Percentiles rank a stretch among this genome's conserved stretches.
Evolutionary conservation across 805 yeast genomes (phyloP).

Genomic region (Candida silvatica): DNA sequence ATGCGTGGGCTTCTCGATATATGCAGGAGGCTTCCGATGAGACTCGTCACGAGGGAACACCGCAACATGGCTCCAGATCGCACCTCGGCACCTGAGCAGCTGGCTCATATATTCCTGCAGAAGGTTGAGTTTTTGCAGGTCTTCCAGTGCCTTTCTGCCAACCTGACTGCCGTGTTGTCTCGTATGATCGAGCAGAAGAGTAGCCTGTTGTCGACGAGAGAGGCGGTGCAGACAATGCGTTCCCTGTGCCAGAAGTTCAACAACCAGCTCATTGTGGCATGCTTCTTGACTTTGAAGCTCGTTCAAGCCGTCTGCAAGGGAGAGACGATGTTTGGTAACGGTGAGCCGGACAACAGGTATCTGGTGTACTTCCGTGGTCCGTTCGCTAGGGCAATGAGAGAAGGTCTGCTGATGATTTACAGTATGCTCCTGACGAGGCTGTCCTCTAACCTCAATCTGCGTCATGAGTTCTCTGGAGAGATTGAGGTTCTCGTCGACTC

Average conservation of each 20-base stretch:
- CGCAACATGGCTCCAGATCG: too few relatives aligned
- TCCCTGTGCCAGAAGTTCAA: not conserved
- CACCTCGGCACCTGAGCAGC: not conserved
- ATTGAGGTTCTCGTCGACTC: not conserved
- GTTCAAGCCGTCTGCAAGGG: constrained; percentile 1
- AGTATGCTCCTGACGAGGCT: not conserved
- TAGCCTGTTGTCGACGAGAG: not conserved
- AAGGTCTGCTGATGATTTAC: not conserved
- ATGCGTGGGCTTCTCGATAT: constrained; percentile 1
- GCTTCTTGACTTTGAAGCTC: constrained; percentile 6
- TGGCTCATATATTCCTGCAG: not conserved
- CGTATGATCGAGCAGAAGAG: not conserved
- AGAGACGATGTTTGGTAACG: not conserved
- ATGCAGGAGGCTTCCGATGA: not conserved
- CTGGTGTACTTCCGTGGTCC: constrained; percentile 1
- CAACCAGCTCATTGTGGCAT: not conserved
- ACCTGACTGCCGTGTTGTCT: too few relatives aligned
- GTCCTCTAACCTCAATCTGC: too few relatives aligned
- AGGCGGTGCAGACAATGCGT: not conserved
- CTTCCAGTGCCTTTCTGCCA: not conserved
- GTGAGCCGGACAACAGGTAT: constrained; percentile 1
- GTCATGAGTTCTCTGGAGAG: too few relatives aligned
- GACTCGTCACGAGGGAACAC: not conserved
- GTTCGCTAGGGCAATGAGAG: not conserved
- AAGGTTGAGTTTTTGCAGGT: not conserved